Conservation (phyloP, 352 stramenopile genomes). For the Pilasporangium apinafurcum region DNA sequence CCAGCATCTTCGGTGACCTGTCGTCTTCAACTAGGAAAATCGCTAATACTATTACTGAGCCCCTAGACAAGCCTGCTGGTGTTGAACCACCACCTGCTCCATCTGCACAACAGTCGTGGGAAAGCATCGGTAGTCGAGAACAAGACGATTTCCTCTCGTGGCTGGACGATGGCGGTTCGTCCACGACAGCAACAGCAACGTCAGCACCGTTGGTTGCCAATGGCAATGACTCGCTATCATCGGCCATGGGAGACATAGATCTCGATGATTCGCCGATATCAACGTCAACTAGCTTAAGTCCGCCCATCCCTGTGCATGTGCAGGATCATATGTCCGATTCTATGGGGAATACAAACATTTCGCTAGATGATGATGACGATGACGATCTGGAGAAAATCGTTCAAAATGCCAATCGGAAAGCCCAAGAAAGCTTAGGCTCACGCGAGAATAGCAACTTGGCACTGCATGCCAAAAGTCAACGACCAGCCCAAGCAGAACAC, state of each 20-base stretch:
- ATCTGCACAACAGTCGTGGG: slow-evolving; percentile 10
- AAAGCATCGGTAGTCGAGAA: slow-evolving; percentile 18
- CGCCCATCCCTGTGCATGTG: neutral
- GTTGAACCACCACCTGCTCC: slow-evolving; percentile 1
- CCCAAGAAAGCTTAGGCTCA: slow-evolving; percentile 16
- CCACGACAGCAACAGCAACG: too few relatives aligned
- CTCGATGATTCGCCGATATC: neutral
- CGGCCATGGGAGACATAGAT: slow-evolving; percentile 9
- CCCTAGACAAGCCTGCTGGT: neutral
- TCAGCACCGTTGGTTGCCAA: neutral
- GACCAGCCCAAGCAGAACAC: slow-evolving; percentile 14
- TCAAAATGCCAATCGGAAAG: slow-evolving; percentile 40
- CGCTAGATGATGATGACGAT: slow-evolving; percentile 28
- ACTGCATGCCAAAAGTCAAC: slow-evolving; percentile 62
- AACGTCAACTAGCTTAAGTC: neutral
- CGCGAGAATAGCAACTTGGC: slow-evolving; percentile 54
- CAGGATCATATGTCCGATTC: too few relatives aligned
- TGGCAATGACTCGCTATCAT: neutral
- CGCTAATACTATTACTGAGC: neutral
- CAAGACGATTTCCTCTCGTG: slow-evolving; percentile 78
- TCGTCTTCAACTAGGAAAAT: neutral
- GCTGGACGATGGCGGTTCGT: slow-evolving; percentile 74
- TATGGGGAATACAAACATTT: too few relatives aligned
- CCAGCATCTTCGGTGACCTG: slow-evolving; percentile 39
- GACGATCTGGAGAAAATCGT: slow-evolving; percentile 59